Base-by-base conservation (phyloP, 257 asterid genomes). In the Rehmannia glutinosa region DNA sequence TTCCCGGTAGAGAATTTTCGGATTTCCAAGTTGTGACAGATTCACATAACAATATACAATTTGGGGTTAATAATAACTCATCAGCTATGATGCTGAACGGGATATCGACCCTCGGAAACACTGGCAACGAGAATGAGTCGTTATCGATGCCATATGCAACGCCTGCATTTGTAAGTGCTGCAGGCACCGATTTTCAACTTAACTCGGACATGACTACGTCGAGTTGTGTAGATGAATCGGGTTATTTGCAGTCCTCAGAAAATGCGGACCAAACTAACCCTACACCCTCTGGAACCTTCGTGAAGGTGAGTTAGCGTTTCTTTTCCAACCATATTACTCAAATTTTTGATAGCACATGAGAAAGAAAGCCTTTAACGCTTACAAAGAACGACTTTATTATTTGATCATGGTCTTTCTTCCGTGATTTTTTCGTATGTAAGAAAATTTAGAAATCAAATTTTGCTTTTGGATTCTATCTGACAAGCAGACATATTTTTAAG, bases 211-310 rank as follows among this genome's bases (percentile, higher is more conserved):
- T 90, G 90, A 78, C 94, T 28, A 75, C 89, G 62, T 88, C 96
- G 53, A 88, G 94, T 78, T 88, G 96, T 82, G 84, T 88, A 3
- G 96, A 88, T 71, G 97, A 88, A 60, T 90, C 99, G 6, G 92
- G 89, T 73, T 93, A 83, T 81, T 73, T 93, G 86, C 96, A 84
- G 79, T 86, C 96, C 75, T 73, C 95, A 0, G 96, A 86, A 75
- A 90, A 90, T 47, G 87, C 75, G 84, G 96, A 88, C 58, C 58
- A 51, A 51, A 51, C 58, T 4, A 50, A 50, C 75, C 75, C 84
- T 9, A 69, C n/a, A n/a, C n/a, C 75, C n/a, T 53, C 81, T 2
- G 67, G 86, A 79, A 86, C 88, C 88, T 93, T 90, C 65, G 99
- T 93, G 73, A 93, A 93, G 99, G 99, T 90, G 64, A 54, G 54